Conservation (phyloP, 2,329 filamentous ascomycete genomes). For the Penicillium hesseltinei region DNA sequence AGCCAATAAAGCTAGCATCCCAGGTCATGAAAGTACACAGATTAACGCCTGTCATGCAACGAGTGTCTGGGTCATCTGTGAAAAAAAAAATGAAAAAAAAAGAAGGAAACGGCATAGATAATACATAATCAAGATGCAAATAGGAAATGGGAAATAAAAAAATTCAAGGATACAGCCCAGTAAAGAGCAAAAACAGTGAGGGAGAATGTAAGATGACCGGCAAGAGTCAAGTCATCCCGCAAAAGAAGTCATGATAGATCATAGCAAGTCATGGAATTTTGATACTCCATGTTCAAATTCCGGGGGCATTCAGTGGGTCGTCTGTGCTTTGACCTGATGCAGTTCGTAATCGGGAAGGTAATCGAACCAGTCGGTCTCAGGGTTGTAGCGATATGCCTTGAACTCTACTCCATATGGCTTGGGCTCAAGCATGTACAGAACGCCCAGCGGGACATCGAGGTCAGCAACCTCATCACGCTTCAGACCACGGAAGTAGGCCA, state of each 20-base stretch:
- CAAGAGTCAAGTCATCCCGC: background rate
- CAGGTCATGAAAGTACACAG: slow-evolving; percentile 2
- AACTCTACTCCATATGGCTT: slow-evolving; percentile 98
- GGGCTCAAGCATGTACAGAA: slow-evolving; percentile 91
- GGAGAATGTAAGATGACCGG: background rate
- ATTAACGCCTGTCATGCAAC: slow-evolving; percentile 9
- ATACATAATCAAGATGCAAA: slow-evolving; percentile 1
- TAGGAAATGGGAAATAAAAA: background rate
- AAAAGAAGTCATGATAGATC: slow-evolving; percentile 16
- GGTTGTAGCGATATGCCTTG: slow-evolving; percentile 89
- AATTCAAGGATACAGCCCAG: background rate
- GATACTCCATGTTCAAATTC: background rate
- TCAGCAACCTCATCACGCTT: slow-evolving; percentile 89
- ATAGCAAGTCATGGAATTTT: slow-evolving; percentile 15
- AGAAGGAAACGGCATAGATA: background rate
- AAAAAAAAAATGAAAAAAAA: background rate
- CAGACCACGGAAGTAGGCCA: slow-evolving; percentile 95
- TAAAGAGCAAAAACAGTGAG: background rate
- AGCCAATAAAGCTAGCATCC: background rate
- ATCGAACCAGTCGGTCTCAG: slow-evolving; percentile 74
- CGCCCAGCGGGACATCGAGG: slow-evolving; percentile 87
- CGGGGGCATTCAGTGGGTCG: background rate
- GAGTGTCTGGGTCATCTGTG: background rate
- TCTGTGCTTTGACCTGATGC: slow-evolving; percentile 40
- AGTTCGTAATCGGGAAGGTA: slow-evolving; percentile 82